Evolutionary conservation across 495 filamentous ascomycete genomes (phyloP).

Genomic region (Sabuloglossum arenarium): DNA sequence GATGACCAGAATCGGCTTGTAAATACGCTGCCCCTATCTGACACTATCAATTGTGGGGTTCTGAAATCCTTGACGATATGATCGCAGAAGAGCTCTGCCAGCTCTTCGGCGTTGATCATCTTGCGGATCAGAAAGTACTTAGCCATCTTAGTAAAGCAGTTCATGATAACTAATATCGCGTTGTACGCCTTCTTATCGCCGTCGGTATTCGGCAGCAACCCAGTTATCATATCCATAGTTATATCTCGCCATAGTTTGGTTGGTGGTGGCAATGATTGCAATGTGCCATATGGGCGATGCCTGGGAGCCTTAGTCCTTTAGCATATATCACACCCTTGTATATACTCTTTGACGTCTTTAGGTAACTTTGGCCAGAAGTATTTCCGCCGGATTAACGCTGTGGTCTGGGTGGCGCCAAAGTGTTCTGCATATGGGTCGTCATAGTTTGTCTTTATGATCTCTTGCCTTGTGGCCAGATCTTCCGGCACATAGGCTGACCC

Average conservation of each 20-base stretch:
- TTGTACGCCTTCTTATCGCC: neutral
- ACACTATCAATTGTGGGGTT: neutral
- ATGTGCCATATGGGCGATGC: slow-evolving; percentile 8
- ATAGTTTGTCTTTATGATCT: slow-evolving; percentile 2
- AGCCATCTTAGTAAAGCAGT: slow-evolving; percentile 4
- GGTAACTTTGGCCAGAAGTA: neutral
- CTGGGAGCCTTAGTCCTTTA: slow-evolving; percentile 6
- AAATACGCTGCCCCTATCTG: slow-evolving; percentile 2
- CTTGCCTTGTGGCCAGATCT: neutral
- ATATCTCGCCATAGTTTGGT: slow-evolving; percentile 5
- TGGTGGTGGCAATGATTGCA: slow-evolving; percentile 7
- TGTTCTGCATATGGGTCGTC: slow-evolving; percentile 3
- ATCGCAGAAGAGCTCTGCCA: neutral
- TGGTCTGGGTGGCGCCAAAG: neutral
- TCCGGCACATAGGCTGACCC: neutral
- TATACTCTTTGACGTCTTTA: slow-evolving; percentile 8
- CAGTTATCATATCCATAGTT: slow-evolving; percentile 8
- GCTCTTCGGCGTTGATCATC: neutral
- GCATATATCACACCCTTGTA: slow-evolving; percentile 8
- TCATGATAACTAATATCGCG: slow-evolving; percentile 4
- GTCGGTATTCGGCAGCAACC: slow-evolving; percentile 1
- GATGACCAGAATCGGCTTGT: neutral
- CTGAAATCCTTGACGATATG: neutral
- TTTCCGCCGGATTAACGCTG: neutral
- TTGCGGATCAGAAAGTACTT: neutral